phyloP scores from a whole-genome alignment of 2,329 filamentous ascomycete species.

The Colletotrichum godetiae region DNA sequence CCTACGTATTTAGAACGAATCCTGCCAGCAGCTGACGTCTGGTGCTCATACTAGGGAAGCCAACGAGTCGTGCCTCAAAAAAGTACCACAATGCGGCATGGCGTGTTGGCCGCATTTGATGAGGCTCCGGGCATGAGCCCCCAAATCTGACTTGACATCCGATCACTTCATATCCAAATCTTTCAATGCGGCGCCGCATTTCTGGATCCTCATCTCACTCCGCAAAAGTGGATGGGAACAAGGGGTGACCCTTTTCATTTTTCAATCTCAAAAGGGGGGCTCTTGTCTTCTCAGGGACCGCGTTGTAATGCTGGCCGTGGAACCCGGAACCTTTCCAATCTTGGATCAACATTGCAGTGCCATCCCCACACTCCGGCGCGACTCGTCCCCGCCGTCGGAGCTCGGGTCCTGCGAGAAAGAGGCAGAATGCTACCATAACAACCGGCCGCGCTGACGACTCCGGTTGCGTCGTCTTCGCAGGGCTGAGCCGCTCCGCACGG shows the following conservation, averaged over 20 bases:
- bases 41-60: neutral
- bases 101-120: neutral
- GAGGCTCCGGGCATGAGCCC: slow-evolving; percentile 11
- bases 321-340: neutral
- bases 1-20: neutral
- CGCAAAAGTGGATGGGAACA: slow-evolving; percentile 11
- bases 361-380: slow-evolving; percentile 1
- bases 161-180: neutral
- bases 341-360: neutral
- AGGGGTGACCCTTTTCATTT: slow-evolving; percentile 6
- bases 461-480: slow-evolving; percentile 26
- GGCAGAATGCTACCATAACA: neutral
- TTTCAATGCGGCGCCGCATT: slow-evolving; percentile 12
- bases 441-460: slow-evolving; percentile 23
- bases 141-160: slow-evolving; percentile 8
- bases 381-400: slow-evolving; percentile 14
- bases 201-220: neutral
- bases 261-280: neutral
- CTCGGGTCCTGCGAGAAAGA: slow-evolving; percentile 6
- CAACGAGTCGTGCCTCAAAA: neutral
- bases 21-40: neutral
- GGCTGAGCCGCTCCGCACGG: slow-evolving; percentile 21
- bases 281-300: neutral
- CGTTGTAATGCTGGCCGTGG: neutral
- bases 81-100: neutral